A percentile compares a stretch with the other conserved stretches of the same genome.
phyloP scores from a whole-genome alignment of 1,139 yeast genomes.

The Suhomyces coccinellae region DNA sequence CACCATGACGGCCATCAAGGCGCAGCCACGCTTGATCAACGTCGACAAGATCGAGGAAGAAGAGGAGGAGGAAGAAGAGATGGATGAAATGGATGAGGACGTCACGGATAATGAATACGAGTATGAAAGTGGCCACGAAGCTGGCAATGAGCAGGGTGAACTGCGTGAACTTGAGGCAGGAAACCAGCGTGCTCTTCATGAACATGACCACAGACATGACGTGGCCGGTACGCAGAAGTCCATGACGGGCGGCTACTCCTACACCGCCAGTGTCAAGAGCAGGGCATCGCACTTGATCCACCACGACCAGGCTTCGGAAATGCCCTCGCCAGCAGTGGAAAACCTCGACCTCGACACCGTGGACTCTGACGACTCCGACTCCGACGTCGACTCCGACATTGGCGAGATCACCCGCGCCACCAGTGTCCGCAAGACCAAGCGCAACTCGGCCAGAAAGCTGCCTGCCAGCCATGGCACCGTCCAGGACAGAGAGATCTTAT shows the following conservation, averaged over 20 bases:
- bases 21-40: conserved; percentile 64
- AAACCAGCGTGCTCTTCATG: too few species aligned
- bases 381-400: conserved; percentile 50
- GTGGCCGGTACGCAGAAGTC: too few species aligned
- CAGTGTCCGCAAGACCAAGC: conserved; percentile 28
- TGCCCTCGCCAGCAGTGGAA: background rate
- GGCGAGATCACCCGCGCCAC: conserved; percentile 50
- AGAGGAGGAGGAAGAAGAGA: conserved; percentile 40
- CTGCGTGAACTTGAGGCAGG: background rate
- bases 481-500: conserved; percentile 18
- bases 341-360: too few species aligned
- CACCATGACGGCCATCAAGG: conserved; percentile 69
- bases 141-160: conserved; percentile 1
- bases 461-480: background rate
- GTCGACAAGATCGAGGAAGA: conserved; percentile 54
- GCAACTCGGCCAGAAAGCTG: background rate
- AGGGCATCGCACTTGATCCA: conserved; percentile 6
- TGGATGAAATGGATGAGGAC: conserved; percentile 42
- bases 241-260: conserved; percentile 8
- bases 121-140: too few species aligned
- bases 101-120: conserved; percentile 22
- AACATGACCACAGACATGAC: too few species aligned
- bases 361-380: conserved; percentile 22
- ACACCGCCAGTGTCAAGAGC: conserved; percentile 6
- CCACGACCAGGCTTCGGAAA: conserved; percentile 1